Conservation (phyloP, 768 basidiomycete genomes). For the Tylopilus vinaceipallidus region DNA sequence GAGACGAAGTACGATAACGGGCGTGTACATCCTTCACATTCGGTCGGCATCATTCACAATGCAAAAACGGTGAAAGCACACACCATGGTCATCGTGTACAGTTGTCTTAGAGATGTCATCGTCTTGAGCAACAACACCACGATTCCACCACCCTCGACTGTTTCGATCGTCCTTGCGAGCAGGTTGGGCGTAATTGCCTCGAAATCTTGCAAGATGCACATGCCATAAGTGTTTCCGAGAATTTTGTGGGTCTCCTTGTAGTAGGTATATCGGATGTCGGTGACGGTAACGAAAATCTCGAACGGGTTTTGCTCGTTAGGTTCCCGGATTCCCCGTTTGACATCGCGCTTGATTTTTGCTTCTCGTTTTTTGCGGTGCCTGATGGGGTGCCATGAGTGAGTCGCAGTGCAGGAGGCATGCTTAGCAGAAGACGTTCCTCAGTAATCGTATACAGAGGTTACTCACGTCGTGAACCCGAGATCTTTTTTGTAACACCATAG, state of each 20-base stretch:
- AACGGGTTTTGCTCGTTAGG: slow-evolving; percentile 96
- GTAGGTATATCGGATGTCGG: slow-evolving; percentile 98
- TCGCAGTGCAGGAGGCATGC: background rate
- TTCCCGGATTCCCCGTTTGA: slow-evolving; percentile 91
- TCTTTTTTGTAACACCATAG: slow-evolving; percentile 99
- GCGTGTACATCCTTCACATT: slow-evolving; percentile 83
- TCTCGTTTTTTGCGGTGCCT: slow-evolving; percentile 97
- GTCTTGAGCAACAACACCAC: slow-evolving; percentile 90
- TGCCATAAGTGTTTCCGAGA: slow-evolving; percentile 95
- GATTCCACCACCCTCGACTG: slow-evolving; percentile 92
- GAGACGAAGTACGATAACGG: slow-evolving; percentile 89
- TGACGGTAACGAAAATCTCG: slow-evolving; percentile 98
- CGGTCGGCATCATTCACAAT: background rate
- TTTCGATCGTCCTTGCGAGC: slow-evolving; percentile 95
- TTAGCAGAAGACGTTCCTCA: background rate
- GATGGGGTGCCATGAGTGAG: background rate
- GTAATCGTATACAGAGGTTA: slow-evolving; percentile 2
- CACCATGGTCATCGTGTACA: slow-evolving; percentile 89
- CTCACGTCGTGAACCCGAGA: slow-evolving; percentile 89
- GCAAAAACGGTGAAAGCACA: slow-evolving; percentile 13
- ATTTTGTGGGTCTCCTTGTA: slow-evolving; percentile 98
- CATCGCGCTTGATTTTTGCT: slow-evolving; percentile 93
- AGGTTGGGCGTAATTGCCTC: slow-evolving; percentile 98
- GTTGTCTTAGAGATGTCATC: slow-evolving; percentile 87
- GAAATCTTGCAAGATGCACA: slow-evolving; percentile 96